Evolutionary conservation across 2,329 filamentous ascomycete species (phyloP).

Genomic region (Penicillium concentricum): DNA sequence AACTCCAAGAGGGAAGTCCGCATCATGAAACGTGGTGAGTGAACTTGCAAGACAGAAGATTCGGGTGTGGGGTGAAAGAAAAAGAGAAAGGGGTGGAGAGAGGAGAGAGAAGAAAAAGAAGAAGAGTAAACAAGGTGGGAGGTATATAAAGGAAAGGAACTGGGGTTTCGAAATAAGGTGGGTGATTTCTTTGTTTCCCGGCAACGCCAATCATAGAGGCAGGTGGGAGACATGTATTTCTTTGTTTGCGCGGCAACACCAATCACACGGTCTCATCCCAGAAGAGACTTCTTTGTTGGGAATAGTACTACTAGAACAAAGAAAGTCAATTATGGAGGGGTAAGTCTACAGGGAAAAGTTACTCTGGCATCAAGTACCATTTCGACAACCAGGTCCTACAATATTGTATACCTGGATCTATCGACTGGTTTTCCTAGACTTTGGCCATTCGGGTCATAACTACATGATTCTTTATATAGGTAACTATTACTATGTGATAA

Average conservation of each 20-base stretch:
- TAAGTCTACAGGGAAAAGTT: not conserved
- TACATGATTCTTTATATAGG: not conserved
- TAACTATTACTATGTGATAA: not conserved
- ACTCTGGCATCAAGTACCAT: not conserved
- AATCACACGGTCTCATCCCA: not conserved
- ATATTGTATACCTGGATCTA: not conserved
- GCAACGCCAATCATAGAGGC: not conserved
- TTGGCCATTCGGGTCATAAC: not conserved
- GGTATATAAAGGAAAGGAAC: not conserved
- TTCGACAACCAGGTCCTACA: not conserved
- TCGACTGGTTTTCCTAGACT: not conserved
- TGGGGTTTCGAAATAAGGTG: not conserved
- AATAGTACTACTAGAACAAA: not conserved
- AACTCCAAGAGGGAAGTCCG: no score
- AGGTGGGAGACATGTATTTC: not conserved
- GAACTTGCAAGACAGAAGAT: no score
- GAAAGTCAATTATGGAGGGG: not conserved
- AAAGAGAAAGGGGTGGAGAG: not conserved
- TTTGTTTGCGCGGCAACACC: slow-evolving; percentile 4
- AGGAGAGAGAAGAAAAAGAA: slow-evolving; percentile 1
- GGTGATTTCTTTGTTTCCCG: not conserved
- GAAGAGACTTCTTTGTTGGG: not conserved
- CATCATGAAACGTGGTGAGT: no score
- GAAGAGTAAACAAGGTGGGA: not conserved
- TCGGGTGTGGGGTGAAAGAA: not conserved